These are phyloP conservation scores for Santalum album DNA, from an alignment of 164 flowering plant species.

Conservation along the genomic window DNA sequence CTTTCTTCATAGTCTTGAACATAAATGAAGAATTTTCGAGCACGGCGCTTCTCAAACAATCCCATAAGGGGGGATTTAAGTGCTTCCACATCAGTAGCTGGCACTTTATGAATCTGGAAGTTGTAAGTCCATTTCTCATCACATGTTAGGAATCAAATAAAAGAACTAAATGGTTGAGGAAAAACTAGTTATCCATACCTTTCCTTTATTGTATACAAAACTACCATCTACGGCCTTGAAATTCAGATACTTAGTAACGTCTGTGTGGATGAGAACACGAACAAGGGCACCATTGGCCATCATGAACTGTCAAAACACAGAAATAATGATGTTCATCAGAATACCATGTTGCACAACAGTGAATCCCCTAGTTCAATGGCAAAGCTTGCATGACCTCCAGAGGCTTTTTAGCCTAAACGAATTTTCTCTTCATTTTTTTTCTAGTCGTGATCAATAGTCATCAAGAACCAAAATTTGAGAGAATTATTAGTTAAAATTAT, in stretches of 20 bases:
- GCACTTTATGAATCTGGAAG: conserved; percentile 76
- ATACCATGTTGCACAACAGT: background rate
- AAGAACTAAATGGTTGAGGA: background rate
- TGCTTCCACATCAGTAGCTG: conserved; percentile 97
- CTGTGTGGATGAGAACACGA: conserved; percentile 85
- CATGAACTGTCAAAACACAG: conserved; percentile 53
- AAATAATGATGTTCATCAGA: conserved; percentile 4
- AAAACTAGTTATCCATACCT: conserved; percentile 32
- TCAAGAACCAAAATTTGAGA: background rate
- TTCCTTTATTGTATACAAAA: conserved; percentile 91
- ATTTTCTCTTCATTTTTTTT: background rate
- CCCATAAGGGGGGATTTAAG: conserved; percentile 90
- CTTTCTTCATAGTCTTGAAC: conserved; percentile 89
- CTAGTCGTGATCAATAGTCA: background rate
- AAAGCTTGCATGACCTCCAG: background rate
- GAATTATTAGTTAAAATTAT: too few species aligned
- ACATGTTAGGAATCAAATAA: background rate
- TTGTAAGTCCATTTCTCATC: background rate
- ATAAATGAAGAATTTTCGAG: conserved; percentile 83
- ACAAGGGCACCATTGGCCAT: conserved; percentile 92
- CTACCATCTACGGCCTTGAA: conserved; percentile 98
- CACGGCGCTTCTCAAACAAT: conserved; percentile 88
- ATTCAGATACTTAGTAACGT: conserved; percentile 87
- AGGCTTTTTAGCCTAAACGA: background rate
- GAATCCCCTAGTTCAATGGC: background rate